Evolutionary conservation across 768 basidiomycete species (phyloP).

Genomic region (Phlebiopsis gigantea): DNA sequence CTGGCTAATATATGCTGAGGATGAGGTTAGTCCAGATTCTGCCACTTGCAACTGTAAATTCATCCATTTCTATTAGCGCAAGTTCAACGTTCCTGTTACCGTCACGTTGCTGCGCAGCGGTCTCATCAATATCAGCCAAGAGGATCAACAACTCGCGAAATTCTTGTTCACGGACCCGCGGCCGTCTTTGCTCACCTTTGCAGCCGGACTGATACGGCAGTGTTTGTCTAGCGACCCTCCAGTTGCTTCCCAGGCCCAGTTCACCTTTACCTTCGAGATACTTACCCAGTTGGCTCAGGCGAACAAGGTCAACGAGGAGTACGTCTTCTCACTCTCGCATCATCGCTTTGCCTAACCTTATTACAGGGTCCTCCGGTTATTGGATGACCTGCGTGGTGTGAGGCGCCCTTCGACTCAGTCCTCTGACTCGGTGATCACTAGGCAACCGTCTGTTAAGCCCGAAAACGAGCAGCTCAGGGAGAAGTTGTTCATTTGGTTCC

Average conservation of each 20-base stretch:
- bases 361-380: constrained; percentile 57
- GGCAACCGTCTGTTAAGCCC: constrained; percentile 52
- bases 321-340: constrained; percentile 28
- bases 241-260: constrained; percentile 72
- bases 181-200: constrained; percentile 72
- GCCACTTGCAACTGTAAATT: too few species aligned
- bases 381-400: constrained; percentile 78
- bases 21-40: too few species aligned
- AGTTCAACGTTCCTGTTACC: constrained; percentile 93
- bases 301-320: constrained; percentile 85
- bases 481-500: constrained; percentile 75
- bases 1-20: constrained; percentile 95
- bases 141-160: constrained; percentile 90
- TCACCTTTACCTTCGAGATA: constrained; percentile 76
- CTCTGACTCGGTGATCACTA: constrained; percentile 31
- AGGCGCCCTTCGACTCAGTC: constrained; percentile 42
- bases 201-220: constrained; percentile 79
- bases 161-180: constrained; percentile 74
- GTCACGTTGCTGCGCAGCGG: constrained; percentile 82
- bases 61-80: constrained; percentile 55
- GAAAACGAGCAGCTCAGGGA: constrained; percentile 74
- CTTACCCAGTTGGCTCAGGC: constrained; percentile 66
- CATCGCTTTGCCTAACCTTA: background rate
- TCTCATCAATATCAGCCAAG: constrained; percentile 67
- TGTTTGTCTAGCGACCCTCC: constrained; percentile 80